Percentiles rank a stretch among this genome's conserved stretches.
Conservation (phyloP, 2,329 filamentous ascomycete genomes). For the Sarocladiaceae sp. region DNA sequence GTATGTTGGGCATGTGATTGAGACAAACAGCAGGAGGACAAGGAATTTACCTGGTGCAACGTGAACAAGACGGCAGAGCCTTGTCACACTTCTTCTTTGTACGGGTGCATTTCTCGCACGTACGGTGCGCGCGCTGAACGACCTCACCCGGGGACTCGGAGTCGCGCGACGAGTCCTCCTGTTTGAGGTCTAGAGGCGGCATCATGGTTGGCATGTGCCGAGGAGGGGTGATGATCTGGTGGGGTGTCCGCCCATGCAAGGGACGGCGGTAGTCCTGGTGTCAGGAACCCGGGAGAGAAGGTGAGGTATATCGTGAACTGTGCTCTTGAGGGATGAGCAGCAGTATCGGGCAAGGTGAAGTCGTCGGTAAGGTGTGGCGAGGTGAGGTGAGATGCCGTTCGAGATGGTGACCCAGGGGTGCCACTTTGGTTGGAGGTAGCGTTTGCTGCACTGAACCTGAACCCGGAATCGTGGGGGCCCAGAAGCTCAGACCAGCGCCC, state of each 20-base stretch:
- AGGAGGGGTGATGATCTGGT: too few species aligned
- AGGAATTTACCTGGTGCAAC: conserved; percentile 27
- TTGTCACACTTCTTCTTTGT: conserved; percentile 36
- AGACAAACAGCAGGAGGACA: neutral
- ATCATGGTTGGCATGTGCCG: conserved; percentile 3
- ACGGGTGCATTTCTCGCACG: conserved; percentile 32
- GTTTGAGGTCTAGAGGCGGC: conserved; percentile 6
- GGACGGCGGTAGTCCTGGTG: neutral
- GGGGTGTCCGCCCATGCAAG: neutral
- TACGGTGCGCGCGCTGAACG: conserved; percentile 27
- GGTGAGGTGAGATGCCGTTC: neutral
- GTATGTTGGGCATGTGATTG: neutral
- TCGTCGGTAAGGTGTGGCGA: too few species aligned
- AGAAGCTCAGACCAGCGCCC: too few species aligned
- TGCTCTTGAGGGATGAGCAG: too few species aligned
- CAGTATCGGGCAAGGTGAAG: too few species aligned
- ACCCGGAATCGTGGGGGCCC: too few species aligned
- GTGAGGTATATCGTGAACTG: too few species aligned
- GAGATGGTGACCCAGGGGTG: too few species aligned
- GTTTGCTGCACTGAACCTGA: too few species aligned
- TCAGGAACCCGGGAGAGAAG: too few species aligned
- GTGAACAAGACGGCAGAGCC: conserved; percentile 29
- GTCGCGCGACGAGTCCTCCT: conserved; percentile 19
- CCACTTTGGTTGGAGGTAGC: too few species aligned
- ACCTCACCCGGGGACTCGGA: conserved; percentile 24